Evolutionary conservation across 495 filamentous ascomycete species (phyloP).

Genomic region (Schizothecium vesticola): DNA sequence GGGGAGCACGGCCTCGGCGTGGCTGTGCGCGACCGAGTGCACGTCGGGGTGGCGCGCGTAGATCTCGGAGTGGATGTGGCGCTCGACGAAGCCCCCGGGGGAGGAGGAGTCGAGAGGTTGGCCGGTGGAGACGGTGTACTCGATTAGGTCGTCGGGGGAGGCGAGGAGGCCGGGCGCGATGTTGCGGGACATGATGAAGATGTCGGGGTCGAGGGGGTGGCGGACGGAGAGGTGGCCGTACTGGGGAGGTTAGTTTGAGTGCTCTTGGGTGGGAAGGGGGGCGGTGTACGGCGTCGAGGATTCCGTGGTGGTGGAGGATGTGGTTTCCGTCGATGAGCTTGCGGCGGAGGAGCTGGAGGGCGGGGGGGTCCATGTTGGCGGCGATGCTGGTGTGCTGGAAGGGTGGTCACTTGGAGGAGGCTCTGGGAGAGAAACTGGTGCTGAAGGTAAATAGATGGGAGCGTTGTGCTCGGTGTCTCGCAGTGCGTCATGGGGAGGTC

Average conservation of each 20-base stretch:
- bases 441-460: not conserved
- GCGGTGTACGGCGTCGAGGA: conserved; percentile 40
- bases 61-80: conserved; percentile 50
- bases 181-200: conserved; percentile 43
- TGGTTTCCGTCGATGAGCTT: conserved; percentile 25
- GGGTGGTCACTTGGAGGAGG: not conserved
- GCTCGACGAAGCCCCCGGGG: conserved; percentile 37
- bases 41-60: conserved; percentile 38
- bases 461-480: not conserved
- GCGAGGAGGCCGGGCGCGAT: conserved; percentile 44
- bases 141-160: conserved; percentile 37
- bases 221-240: conserved; percentile 51
- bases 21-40: conserved; percentile 44
- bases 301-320: conserved; percentile 33
- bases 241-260: not conserved
- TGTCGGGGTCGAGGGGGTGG: conserved; percentile 32
- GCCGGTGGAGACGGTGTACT: conserved; percentile 38
- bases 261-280: not conserved
- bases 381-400: not conserved
- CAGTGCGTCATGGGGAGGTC: conserved; percentile 1
- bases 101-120: conserved; percentile 31
- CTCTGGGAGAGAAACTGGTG: not conserved
- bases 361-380: conserved; percentile 1
- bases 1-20: conserved; percentile 42
- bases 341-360: not conserved